These are phyloP conservation scores for Coemansia sp. DNA, from an alignment of 192 early-diverging fungal genomes.

Conservation along the genomic window DNA sequence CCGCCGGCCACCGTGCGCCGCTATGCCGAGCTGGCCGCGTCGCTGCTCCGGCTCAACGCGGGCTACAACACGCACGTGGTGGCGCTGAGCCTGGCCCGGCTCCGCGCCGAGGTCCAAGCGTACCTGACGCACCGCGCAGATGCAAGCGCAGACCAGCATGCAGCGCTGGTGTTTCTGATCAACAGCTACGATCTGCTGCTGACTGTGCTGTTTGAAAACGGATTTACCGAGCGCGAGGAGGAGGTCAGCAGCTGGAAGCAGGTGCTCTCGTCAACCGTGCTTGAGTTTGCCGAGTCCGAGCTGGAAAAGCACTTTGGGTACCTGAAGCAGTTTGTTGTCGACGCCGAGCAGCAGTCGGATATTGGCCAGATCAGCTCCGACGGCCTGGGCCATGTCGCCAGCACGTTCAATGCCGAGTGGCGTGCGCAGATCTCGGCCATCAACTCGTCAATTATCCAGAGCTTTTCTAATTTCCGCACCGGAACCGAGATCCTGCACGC, in stretches of 20 bases:
- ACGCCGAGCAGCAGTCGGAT: constrained; percentile 64
- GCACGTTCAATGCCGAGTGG: constrained; percentile 81
- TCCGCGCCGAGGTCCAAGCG: constrained; percentile 74
- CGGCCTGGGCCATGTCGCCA: constrained; percentile 53
- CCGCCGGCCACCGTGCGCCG: constrained; percentile 59
- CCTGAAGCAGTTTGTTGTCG: constrained; percentile 77
- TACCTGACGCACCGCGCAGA: constrained; percentile 73
- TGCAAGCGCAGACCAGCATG: constrained; percentile 67
- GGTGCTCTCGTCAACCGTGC: constrained; percentile 47
- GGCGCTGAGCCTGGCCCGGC: constrained; percentile 65
- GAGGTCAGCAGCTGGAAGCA: constrained; percentile 50
- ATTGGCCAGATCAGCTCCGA: constrained; percentile 54
- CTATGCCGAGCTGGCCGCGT: constrained; percentile 91
- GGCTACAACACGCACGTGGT: constrained; percentile 84
- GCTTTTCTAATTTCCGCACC: constrained; percentile 95
- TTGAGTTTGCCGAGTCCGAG: constrained; percentile 87
- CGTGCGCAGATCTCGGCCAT: constrained; percentile 69
- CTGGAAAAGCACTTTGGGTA: constrained; percentile 76
- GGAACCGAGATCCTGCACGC: constrained; percentile 90
- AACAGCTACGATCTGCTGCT: constrained; percentile 94
- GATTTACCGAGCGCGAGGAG: constrained; percentile 45
- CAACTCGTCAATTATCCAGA: constrained; percentile 83
- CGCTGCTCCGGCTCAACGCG: constrained; percentile 85
- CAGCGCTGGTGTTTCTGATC: constrained; percentile 79
- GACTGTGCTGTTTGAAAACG: constrained; percentile 68